A percentile compares a stretch with the other conserved stretches of the same genome.
Evolutionary conservation across 108 stramenopile species (phyloP).

Genomic region (Skeletonema grethae): DNA sequence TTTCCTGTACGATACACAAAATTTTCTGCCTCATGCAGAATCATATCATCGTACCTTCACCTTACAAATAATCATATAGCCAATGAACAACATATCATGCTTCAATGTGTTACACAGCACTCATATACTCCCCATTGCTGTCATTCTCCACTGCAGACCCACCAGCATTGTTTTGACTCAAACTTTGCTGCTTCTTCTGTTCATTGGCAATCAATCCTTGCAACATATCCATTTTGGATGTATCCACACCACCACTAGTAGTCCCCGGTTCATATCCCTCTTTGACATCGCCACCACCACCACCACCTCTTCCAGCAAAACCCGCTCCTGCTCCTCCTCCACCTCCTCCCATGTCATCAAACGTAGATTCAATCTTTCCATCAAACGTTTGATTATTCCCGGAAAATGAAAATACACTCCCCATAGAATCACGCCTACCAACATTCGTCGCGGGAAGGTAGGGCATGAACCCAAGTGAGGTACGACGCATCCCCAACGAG

Average conservation of each 20-base stretch:
- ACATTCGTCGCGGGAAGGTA: slow-evolving; percentile 1
- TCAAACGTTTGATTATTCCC: slow-evolving; percentile 2
- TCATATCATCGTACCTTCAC: too few relatives aligned
- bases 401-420: background rate
- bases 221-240: background rate
- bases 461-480: background rate
- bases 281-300: background rate
- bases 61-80: too few relatives aligned
- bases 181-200: background rate
- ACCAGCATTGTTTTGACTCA: background rate
- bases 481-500: slow-evolving; percentile 7
- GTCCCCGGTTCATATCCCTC: background rate
- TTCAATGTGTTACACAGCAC: background rate
- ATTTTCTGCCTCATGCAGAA: too few relatives aligned
- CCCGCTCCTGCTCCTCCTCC: background rate
- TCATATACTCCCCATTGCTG: background rate
- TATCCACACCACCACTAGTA: background rate
- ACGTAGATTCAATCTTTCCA: slow-evolving; percentile 1
- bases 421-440: background rate
- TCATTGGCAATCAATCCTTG: background rate
- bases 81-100: too few relatives aligned
- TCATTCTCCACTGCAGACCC: background rate
- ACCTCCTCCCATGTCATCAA: background rate
- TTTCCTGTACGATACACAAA: too few relatives aligned
- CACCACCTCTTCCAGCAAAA: background rate